Evolutionary conservation across 2,329 filamentous ascomycete genomes (phyloP).

Genomic region (Daldinia sp.): DNA sequence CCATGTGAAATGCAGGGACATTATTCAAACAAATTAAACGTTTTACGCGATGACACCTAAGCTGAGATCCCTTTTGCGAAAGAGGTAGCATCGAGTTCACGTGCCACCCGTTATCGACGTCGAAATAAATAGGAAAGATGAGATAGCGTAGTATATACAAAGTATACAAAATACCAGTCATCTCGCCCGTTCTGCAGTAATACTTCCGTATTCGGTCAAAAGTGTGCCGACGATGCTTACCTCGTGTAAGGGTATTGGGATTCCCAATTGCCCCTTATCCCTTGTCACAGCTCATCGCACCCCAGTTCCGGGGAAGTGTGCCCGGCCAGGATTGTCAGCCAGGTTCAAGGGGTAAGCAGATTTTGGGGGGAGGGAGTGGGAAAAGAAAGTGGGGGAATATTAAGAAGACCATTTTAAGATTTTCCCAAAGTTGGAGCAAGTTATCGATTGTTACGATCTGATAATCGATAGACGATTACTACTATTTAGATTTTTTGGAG

Average conservation of each 20-base stretch:
- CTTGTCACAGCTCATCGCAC: conserved; percentile 30
- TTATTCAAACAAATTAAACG: not conserved
- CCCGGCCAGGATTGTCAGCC: conserved; percentile 39
- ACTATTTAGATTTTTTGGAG: conserved; percentile 15
- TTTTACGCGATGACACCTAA: conserved; percentile 1
- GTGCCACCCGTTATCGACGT: not conserved
- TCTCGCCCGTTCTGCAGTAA: not conserved
- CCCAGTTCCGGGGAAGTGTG: conserved; percentile 43
- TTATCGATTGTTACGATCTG: conserved; percentile 40
- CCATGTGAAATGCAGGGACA: not conserved
- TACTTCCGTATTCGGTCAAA: conserved; percentile 26
- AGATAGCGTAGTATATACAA: not conserved
- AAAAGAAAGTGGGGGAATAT: conserved; percentile 16
- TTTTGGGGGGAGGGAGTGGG: not conserved
- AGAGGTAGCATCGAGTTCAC: not conserved
- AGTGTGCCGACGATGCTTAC: conserved; percentile 17
- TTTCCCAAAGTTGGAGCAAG: conserved; percentile 1
- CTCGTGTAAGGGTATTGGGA: conserved; percentile 19
- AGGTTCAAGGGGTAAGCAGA: conserved; percentile 31
- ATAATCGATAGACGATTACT: conserved; percentile 33
- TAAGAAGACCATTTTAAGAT: conserved; percentile 8
- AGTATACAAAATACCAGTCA: not conserved
- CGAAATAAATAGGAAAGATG: not conserved
- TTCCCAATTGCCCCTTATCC: conserved; percentile 19
- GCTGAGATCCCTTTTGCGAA: not conserved